A percentile compares a stretch with the other conserved stretches of the same genome.
These are phyloP conservation scores for Aureobasidium namibiae DNA, from an alignment of 2,329 filamentous ascomycete genomes.

Conservation along the genomic window DNA sequence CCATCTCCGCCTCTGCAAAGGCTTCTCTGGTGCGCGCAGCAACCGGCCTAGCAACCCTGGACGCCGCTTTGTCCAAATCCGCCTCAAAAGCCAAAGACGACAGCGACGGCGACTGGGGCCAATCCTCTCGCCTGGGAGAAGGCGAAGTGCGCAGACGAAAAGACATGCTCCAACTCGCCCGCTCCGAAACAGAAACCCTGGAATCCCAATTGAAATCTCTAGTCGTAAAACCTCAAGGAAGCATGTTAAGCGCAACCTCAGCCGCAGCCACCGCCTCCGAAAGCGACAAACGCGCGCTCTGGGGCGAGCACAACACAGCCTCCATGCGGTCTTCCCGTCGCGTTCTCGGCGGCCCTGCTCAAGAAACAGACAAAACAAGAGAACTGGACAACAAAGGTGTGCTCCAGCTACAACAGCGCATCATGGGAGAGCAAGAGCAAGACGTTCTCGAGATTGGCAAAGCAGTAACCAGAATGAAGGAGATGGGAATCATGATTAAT, in stretches of 20 bases:
- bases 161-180: conserved; percentile 61
- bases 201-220: conserved; percentile 64
- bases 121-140: conserved; percentile 52
- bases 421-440: conserved; percentile 67
- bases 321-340: conserved; percentile 41
- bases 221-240: conserved; percentile 39
- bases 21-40: conserved; percentile 61
- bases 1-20: conserved; percentile 60
- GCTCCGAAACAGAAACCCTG: conserved; percentile 66
- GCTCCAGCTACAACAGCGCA: conserved; percentile 62
- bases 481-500: conserved; percentile 70
- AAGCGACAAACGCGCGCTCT: conserved; percentile 29
- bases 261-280: conserved; percentile 26
- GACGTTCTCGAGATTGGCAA: conserved; percentile 61
- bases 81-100: conserved; percentile 30
- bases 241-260: conserved; percentile 20
- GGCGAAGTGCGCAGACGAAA: conserved; percentile 65
- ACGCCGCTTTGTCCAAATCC: conserved; percentile 55
- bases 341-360: conserved; percentile 60
- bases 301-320: conserved; percentile 20
- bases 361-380: conserved; percentile 66
- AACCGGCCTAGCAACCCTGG: conserved; percentile 54
- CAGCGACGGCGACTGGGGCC: conserved; percentile 30
- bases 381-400: conserved; percentile 71
- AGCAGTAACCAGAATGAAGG: conserved; percentile 63